Evolutionary conservation across 2,329 filamentous ascomycete genomes (phyloP).

Genomic region (Aspergillus floridensis): DNA sequence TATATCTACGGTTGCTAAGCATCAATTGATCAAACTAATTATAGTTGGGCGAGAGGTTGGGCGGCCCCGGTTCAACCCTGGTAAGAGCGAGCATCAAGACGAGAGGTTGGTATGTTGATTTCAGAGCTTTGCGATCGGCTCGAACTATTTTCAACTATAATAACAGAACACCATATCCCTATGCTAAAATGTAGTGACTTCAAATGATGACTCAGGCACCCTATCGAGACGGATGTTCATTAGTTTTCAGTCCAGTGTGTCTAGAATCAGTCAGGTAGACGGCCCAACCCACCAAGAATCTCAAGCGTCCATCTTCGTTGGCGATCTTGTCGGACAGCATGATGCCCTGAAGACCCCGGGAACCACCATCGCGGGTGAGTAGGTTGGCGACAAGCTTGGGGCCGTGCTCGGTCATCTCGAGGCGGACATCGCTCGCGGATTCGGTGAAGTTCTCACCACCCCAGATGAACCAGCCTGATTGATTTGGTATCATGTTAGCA

Average conservation of each 20-base stretch:
- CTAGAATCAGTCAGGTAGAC: too few species aligned
- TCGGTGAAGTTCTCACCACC: conserved; percentile 18
- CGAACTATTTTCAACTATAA: neutral
- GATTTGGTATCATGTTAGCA: neutral
- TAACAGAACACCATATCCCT: neutral
- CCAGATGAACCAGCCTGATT: conserved; percentile 23
- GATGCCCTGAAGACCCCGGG: conserved; percentile 15
- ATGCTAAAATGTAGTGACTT: neutral
- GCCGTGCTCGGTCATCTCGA: conserved; percentile 13
- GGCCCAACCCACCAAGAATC: conserved; percentile 12
- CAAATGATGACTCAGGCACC: neutral
- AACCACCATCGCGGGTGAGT: conserved; percentile 12
- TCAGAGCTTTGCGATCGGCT: neutral
- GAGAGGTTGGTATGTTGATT: neutral
- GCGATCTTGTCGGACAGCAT: conserved; percentile 18
- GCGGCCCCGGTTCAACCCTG: neutral
- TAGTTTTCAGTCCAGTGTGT: neutral
- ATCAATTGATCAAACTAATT: too few species aligned
- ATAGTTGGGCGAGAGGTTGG: too few species aligned
- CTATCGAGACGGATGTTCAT: neutral
- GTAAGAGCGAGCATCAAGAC: neutral
- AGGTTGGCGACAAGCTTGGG: conserved; percentile 20
- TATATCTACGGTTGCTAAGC: too few species aligned
- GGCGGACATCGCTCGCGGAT: conserved; percentile 11
- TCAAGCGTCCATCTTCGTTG: conserved; percentile 16